Evolutionary conservation across 148 eudicot species (phyloP), one percentile per base, ranked within the genome.

Genomic region (Silene uniflora): DNA sequence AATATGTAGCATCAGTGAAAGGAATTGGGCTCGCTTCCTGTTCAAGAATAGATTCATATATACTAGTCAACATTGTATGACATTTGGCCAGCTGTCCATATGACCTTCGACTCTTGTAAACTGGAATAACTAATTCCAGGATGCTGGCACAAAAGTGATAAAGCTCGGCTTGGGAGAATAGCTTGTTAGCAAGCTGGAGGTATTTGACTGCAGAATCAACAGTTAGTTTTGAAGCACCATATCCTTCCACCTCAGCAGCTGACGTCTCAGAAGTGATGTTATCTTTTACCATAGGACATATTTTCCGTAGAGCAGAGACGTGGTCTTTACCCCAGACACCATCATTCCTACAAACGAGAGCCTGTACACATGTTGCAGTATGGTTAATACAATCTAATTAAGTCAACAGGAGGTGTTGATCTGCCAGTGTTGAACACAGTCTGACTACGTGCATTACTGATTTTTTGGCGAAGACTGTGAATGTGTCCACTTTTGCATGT

Each of bases 1-100:
- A 96, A 75, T 96, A 96, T 75, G 99, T 96, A 56, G 99, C 99
- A 80, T 96, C 99, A 42, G 89, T 90, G 76, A 92, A 96, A 69
- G 97, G 99, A 73, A 96, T 96, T 24, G 99, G 99, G 85, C 99
- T 96, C 27, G 97, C 89, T 85, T 96, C 99, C 80, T 96, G 99
- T 84, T 96, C 99, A 79, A 96, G 91, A 67, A 96, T 92, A 24
- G 99, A 92, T 83, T 96, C 99, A 67, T 96, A 96, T 60, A 92
- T 91, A 81, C 87, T 91, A 52, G 99, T 92, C 66, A 96, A 85
- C 97, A 87, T 88, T n/a, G 98, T 92, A 80, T 96, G 99, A 83
- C 90, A 89, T 87, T 96, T 96, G 68, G 99, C 98, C 42, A 96
- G 89, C 83, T 96, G 99, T 46, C 97, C 99, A 81, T 92, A 96